These are phyloP conservation scores for Tetrahymena borealis DNA, from an alignment of 73 alveolate species.

Conservation along the genomic window DNA sequence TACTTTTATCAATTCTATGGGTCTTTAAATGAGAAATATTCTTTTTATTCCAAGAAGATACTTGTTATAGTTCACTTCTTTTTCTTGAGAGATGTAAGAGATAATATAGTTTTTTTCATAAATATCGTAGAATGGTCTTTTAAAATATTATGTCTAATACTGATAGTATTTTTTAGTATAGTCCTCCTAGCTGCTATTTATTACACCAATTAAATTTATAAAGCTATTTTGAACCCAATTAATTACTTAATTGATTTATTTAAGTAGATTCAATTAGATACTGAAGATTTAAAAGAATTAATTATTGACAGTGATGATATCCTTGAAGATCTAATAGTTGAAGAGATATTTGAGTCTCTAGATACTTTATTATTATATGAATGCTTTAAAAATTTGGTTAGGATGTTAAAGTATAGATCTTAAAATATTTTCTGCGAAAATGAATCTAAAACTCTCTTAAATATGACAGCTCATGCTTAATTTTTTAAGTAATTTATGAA, in stretches of 20 bases:
- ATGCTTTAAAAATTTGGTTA: neutral
- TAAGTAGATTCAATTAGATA: neutral
- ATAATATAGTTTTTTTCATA: neutral
- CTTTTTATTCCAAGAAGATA: too few relatives aligned
- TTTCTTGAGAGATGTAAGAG: neutral
- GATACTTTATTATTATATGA: neutral
- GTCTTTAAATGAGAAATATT: too few relatives aligned
- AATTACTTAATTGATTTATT: neutral
- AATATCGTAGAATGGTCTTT: neutral
- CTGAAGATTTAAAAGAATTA: neutral
- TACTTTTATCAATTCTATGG: too few relatives aligned
- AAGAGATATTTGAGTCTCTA: neutral
- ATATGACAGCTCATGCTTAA: neutral
- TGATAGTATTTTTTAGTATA: neutral
- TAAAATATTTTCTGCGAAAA: neutral
- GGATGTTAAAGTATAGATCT: neutral
- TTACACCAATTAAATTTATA: neutral
- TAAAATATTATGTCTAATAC: neutral
- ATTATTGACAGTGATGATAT: neutral
- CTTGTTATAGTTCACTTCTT: too few relatives aligned
- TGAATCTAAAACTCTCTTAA: neutral
- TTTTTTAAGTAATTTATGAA: neutral
- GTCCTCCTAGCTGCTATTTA: neutral
- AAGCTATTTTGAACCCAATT: neutral
- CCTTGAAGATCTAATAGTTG: neutral